These are phyloP conservation scores for Podospora didyma DNA, from an alignment of 495 filamentous ascomycete species.

Conservation along the genomic window DNA sequence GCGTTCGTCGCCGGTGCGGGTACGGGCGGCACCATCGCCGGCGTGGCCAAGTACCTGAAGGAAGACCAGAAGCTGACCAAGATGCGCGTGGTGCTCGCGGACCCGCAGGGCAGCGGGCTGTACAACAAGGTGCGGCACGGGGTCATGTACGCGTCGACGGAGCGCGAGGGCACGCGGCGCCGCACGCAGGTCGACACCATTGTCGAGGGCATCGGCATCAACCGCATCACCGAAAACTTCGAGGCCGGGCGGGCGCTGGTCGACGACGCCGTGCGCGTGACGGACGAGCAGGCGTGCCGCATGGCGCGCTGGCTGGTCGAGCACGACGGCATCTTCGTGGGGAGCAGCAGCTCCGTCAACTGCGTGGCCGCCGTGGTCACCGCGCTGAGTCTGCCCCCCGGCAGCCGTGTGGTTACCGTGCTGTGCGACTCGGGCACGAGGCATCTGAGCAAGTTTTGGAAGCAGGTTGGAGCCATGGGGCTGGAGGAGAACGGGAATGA, in stretches of 20 bases:
- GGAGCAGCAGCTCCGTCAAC: slow-evolving; percentile 93
- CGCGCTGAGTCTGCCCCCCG: slow-evolving; percentile 62
- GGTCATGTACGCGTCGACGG: slow-evolving; percentile 89
- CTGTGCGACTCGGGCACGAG: slow-evolving; percentile 87
- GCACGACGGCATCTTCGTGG: slow-evolving; percentile 91
- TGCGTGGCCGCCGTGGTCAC: slow-evolving; percentile 85
- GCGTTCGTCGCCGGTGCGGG: slow-evolving; percentile 96
- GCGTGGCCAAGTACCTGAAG: slow-evolving; percentile 80
- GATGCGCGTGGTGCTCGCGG: slow-evolving; percentile 76
- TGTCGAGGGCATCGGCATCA: slow-evolving; percentile 94
- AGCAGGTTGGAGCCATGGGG: slow-evolving; percentile 68
- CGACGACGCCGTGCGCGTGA: slow-evolving; percentile 86
- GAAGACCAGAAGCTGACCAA: slow-evolving; percentile 40
- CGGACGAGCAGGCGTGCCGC: slow-evolving; percentile 82
- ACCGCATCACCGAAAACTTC: slow-evolving; percentile 86
- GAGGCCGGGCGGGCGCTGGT: slow-evolving; percentile 78
- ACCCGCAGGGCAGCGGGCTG: slow-evolving; percentile 90
- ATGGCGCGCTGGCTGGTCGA: slow-evolving; percentile 97
- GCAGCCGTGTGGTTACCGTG: slow-evolving; percentile 81
- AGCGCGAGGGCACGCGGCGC: slow-evolving; percentile 83
- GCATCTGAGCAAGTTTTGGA: slow-evolving; percentile 95
- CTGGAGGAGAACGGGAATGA: slow-evolving; percentile 38
- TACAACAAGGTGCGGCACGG: slow-evolving; percentile 88
- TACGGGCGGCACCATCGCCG: slow-evolving; percentile 90
- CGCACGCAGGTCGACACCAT: slow-evolving; percentile 92